phyloP scores from a whole-genome alignment of 176 grass and related monocot species.

The Pontederia crassipes region DNA sequence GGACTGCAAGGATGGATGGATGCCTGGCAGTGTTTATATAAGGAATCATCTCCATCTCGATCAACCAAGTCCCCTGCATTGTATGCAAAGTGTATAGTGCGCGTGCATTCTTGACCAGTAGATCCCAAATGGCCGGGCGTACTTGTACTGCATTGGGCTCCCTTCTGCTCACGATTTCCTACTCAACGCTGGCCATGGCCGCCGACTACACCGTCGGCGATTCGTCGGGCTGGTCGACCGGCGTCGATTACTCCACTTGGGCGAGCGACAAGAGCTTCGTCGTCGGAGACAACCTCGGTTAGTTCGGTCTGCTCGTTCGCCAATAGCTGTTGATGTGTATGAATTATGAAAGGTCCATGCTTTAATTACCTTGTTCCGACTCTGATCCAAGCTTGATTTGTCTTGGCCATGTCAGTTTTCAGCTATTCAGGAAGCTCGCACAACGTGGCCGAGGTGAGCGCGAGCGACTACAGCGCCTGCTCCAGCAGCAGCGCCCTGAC shows the following conservation, averaged over 20 bases:
- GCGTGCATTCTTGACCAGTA: neutral
- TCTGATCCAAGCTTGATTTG: neutral
- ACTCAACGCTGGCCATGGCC: conserved; percentile 18
- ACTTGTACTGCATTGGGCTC: conserved; percentile 24
- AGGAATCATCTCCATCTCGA: neutral
- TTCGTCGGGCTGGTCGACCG: conserved; percentile 52
- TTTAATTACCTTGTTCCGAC: neutral
- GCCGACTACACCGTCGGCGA: conserved; percentile 65
- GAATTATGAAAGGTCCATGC: neutral
- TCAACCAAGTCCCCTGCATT: neutral
- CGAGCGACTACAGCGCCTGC: conserved; percentile 60
- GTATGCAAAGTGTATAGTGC: no score
- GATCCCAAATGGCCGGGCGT: conserved; percentile 29
- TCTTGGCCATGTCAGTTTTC: conserved; percentile 31
- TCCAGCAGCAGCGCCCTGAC: conserved; percentile 38
- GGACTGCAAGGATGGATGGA: neutral
- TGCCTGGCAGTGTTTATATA: neutral
- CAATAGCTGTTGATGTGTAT: neutral
- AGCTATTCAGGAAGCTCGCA: conserved; percentile 43
- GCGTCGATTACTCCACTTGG: conserved; percentile 62
- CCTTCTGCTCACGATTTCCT: conserved; percentile 41
- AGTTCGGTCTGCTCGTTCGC: neutral
- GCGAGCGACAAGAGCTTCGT: conserved; percentile 39
- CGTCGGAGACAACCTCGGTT: conserved; percentile 45
- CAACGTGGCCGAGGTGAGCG: conserved; percentile 59